Conservation (phyloP, 176 grass and related monocot genomes). For the Guadua angustifolia region DNA sequence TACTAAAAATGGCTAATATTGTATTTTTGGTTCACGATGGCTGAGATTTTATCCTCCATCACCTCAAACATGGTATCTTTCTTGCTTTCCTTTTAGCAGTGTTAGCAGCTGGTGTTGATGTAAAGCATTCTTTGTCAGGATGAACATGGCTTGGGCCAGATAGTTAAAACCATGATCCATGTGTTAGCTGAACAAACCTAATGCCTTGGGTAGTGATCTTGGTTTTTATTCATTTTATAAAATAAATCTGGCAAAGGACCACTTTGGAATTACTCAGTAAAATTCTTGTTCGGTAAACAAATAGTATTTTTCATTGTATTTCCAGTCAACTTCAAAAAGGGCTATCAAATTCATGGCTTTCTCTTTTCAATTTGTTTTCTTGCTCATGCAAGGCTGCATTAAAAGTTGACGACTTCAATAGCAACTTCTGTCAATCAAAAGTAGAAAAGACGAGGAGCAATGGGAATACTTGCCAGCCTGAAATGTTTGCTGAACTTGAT, state of each 20-base stretch:
- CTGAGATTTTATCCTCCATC: conserved; percentile 2
- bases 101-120: conserved; percentile 4
- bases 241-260: background rate
- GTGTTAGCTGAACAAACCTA: conserved; percentile 9
- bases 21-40: background rate
- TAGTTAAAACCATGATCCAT: background rate
- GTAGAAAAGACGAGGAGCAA: background rate
- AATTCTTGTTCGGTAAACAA: background rate
- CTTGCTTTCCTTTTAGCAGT: background rate
- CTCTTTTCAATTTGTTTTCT: conserved; percentile 25
- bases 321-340: background rate
- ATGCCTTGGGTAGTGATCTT: background rate
- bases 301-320: conserved; percentile 6
- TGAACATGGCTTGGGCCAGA: background rate
- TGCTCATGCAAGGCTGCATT: conserved; percentile 27
- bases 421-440: conserved; percentile 4
- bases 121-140: background rate
- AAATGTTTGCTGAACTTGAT: conserved; percentile 30
- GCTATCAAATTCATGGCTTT: background rate
- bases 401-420: background rate
- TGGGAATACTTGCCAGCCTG: conserved; percentile 25
- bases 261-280: background rate
- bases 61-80: background rate
- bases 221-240: background rate
- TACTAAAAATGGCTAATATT: background rate